Conservation (phyloP, 2,329 filamentous ascomycete genomes). For the Phialemonium atrogriseum region DNA sequence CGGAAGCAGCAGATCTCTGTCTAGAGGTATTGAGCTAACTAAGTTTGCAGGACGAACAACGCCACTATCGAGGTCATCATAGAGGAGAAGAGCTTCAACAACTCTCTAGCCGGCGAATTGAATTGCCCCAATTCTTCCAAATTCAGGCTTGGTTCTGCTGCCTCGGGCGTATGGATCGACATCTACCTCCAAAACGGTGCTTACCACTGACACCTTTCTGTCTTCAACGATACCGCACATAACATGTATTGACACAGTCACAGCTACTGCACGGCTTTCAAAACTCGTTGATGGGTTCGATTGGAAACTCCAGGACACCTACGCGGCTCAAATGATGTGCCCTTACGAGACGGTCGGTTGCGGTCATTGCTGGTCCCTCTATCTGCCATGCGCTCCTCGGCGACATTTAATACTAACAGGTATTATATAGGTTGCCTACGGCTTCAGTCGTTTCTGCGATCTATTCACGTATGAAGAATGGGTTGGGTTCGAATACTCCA, state of each 20-base stretch:
- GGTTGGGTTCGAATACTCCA: conserved; percentile 61
- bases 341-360: conserved; percentile 67
- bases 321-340: conserved; percentile 63
- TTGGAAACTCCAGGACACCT: conserved; percentile 56
- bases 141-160: conserved; percentile 43
- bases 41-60: conserved; percentile 52
- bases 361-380: too few species aligned
- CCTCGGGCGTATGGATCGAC: conserved; percentile 49
- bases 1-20: too few species aligned
- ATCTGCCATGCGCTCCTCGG: conserved; percentile 4
- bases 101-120: conserved; percentile 59
- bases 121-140: conserved; percentile 55
- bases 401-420: conserved; percentile 5
- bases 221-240: too few species aligned
- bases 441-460: conserved; percentile 65
- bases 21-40: too few species aligned
- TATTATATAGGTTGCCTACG: conserved; percentile 48
- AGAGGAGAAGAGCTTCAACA: conserved; percentile 56
- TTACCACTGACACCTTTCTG: conserved; percentile 6
- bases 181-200: conserved; percentile 55
- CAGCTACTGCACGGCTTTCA: conserved; percentile 52
- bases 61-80: conserved; percentile 66
- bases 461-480: conserved; percentile 71
- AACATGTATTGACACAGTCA: neutral
- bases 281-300: conserved; percentile 47